A percentile compares a stretch with the other conserved stretches of the same genome.
Evolutionary conservation across 2,329 filamentous ascomycete genomes (phyloP).

Genomic region (Cyclaneusma minus): DNA sequence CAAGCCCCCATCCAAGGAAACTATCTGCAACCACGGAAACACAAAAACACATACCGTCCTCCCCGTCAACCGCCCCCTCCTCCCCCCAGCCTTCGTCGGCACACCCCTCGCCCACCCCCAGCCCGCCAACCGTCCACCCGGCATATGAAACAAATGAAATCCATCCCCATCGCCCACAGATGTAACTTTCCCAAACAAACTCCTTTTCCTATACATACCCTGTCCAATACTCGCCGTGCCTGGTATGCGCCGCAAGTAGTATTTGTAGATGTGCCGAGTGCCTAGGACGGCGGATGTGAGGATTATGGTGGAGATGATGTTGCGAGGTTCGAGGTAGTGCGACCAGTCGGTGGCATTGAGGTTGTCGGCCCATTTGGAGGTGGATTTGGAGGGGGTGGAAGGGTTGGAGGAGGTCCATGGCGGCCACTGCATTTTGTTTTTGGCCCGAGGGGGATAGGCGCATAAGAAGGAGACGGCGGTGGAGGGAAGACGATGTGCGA

Average conservation of each 20-base stretch:
- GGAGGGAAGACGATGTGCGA: too few relatives aligned
- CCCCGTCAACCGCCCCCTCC: constrained; percentile 59
- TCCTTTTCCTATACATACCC: constrained; percentile 57
- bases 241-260: constrained; percentile 73
- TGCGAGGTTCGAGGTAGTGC: constrained; percentile 36
- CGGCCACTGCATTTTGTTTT: constrained; percentile 30
- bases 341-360: constrained; percentile 34
- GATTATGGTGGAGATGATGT: constrained; percentile 35
- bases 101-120: constrained; percentile 82
- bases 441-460: too few relatives aligned
- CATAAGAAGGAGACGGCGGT: too few relatives aligned
- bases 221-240: constrained; percentile 61
- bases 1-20: too few relatives aligned
- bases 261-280: constrained; percentile 47
- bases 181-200: constrained; percentile 72
- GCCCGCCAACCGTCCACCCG: constrained; percentile 70
- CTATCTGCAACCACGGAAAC: background rate
- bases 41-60: constrained; percentile 47
- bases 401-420: constrained; percentile 27
- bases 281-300: constrained; percentile 39
- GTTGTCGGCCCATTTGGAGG: constrained; percentile 26
- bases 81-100: constrained; percentile 48
- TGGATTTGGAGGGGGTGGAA: too few relatives aligned
- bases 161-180: constrained; percentile 94
- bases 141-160: constrained; percentile 88